Conservation (phyloP, 2,329 filamentous ascomycete genomes). For the Diaporthe australafricana region DNA sequence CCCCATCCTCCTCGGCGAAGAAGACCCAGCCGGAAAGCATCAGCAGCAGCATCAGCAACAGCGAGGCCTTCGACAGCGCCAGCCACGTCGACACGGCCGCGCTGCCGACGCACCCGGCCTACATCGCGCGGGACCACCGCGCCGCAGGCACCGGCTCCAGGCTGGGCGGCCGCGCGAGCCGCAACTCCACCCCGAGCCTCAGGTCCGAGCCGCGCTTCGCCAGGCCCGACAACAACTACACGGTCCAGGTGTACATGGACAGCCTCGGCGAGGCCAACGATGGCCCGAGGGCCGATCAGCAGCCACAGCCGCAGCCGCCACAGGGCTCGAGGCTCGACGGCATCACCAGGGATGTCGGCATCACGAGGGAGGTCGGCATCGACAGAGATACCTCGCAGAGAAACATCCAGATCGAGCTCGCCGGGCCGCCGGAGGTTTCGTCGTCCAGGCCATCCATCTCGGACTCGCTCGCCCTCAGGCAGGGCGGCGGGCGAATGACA, state of each 20-base stretch:
- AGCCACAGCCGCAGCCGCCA: conserved; percentile 38
- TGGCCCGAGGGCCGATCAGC: conserved; percentile 34
- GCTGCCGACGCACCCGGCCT: conserved; percentile 62
- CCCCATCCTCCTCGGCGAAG: too few relatives aligned
- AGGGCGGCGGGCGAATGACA: not conserved
- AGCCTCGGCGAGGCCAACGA: conserved; percentile 45
- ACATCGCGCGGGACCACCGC: conserved; percentile 52
- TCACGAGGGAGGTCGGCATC: not conserved
- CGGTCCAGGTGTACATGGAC: conserved; percentile 51
- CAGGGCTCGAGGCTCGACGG: conserved; percentile 33
- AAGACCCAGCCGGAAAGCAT: not conserved
- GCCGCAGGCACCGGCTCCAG: not conserved
- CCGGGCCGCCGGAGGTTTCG: not conserved
- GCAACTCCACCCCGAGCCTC: conserved; percentile 15
- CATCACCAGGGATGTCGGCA: conserved; percentile 22
- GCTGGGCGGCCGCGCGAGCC: conserved; percentile 39
- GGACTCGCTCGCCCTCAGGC: not conserved
- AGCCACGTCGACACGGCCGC: conserved; percentile 32
- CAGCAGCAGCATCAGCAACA: not conserved
- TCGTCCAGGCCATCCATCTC: not conserved
- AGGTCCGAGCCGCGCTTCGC: not conserved
- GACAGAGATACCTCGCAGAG: conserved; percentile 3
- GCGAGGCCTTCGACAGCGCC: too few relatives aligned
- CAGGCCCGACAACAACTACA: conserved; percentile 47
- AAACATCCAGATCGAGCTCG: conserved; percentile 25